phyloP scores from a whole-genome alignment of 352 stramenopile species.

The Globisporangium viniferum region DNA sequence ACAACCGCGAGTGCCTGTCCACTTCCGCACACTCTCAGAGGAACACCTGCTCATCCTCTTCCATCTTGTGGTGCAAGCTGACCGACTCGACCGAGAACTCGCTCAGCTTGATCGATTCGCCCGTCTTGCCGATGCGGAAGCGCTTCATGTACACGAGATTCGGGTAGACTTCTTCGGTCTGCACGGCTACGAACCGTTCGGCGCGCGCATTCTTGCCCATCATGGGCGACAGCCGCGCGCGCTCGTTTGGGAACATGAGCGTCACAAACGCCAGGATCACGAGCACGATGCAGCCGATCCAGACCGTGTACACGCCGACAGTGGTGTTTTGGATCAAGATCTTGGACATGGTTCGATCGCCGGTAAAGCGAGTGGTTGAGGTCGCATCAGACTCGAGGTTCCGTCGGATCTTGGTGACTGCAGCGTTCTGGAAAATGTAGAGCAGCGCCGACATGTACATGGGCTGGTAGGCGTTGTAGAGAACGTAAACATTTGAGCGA shows the following conservation, averaged over 20 bases:
- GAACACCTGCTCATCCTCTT: conserved; percentile 66
- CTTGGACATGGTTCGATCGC: conserved; percentile 25
- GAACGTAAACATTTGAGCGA: conserved; percentile 23
- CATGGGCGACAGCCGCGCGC: conserved; percentile 40
- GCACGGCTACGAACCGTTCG: conserved; percentile 62
- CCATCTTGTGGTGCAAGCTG: conserved; percentile 59
- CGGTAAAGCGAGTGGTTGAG: conserved; percentile 7
- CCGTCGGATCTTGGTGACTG: conserved; percentile 23
- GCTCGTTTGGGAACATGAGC: conserved; percentile 49
- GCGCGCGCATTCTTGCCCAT: conserved; percentile 51
- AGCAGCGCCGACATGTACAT: conserved; percentile 44
- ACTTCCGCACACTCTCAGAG: conserved; percentile 23
- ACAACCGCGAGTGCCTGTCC: background rate
- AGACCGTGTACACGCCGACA: conserved; percentile 46
- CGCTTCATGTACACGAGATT: conserved; percentile 81
- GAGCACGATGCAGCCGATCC: conserved; percentile 20
- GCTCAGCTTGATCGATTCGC: conserved; percentile 67
- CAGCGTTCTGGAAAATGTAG: conserved; percentile 54
- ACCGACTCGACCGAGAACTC: conserved; percentile 69
- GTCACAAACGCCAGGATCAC: conserved; percentile 44
- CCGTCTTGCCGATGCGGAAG: conserved; percentile 66
- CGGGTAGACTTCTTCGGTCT: conserved; percentile 69
- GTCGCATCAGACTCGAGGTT: background rate
- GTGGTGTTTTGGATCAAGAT: conserved; percentile 58
- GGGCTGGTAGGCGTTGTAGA: conserved; percentile 23